Evolutionary conservation across 441 rosid species (phyloP).

Genomic region (Cnidoscolus chayamansa): DNA sequence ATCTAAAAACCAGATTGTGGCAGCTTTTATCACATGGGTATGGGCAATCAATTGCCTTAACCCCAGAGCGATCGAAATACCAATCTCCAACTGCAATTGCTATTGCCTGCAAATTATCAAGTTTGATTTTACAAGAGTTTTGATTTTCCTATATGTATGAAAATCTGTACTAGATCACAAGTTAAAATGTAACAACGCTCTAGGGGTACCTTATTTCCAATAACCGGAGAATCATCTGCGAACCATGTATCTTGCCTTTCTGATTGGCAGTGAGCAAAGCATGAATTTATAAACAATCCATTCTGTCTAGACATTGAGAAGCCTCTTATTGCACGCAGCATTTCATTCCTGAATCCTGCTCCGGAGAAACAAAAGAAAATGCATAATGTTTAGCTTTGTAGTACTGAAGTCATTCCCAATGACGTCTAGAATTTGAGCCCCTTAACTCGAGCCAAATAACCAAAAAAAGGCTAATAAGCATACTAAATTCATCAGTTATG

Average conservation of each 20-base stretch:
- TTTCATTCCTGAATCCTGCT: slow-evolving; percentile 78
- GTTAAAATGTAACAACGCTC: background rate
- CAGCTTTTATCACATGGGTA: slow-evolving; percentile 88
- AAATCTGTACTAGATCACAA: background rate
- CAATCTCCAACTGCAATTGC: slow-evolving; percentile 98
- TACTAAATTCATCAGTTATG: background rate
- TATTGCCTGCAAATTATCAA: slow-evolving; percentile 53
- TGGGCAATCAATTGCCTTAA: slow-evolving; percentile 72
- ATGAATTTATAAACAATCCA: slow-evolving; percentile 86
- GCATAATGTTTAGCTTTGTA: slow-evolving; percentile 40
- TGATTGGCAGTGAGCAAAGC: slow-evolving; percentile 95
- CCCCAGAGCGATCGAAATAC: slow-evolving; percentile 72
- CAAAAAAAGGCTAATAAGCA: background rate
- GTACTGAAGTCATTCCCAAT: slow-evolving; percentile 4
- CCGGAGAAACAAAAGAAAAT: slow-evolving; percentile 9
- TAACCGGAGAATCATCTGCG: slow-evolving; percentile 74
- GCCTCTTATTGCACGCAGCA: slow-evolving; percentile 62
- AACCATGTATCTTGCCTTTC: slow-evolving; percentile 99
- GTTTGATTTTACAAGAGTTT: background rate
- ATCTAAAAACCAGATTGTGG: slow-evolving; percentile 79
- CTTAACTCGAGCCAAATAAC: too few relatives aligned
- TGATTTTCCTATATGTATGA: background rate
- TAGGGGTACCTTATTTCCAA: slow-evolving; percentile 60
- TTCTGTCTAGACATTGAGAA: slow-evolving; percentile 68
- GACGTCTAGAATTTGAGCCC: too few relatives aligned